A percentile compares a stretch with the other conserved stretches of the same genome.
These are phyloP conservation scores for Metschnikowia dekortorum DNA, from an alignment of 805 yeast species.

Conservation along the genomic window DNA sequence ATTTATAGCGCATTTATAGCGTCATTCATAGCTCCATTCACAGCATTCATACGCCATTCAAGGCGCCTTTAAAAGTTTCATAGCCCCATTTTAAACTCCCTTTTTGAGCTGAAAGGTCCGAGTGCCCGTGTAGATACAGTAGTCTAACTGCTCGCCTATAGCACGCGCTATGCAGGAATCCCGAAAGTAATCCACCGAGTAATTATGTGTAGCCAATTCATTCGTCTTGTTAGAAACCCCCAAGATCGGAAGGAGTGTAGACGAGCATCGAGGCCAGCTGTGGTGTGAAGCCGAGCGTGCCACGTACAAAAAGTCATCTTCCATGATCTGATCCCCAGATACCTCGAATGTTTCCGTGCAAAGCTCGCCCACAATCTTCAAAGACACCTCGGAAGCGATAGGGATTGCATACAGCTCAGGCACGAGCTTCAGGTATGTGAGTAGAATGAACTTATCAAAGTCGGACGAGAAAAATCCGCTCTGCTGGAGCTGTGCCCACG, in stretches of 20 bases:
- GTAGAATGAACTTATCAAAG: slow-evolving; percentile 22
- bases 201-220: slow-evolving; percentile 29
- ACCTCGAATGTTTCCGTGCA: slow-evolving; percentile 30
- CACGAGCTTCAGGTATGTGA: slow-evolving; percentile 13
- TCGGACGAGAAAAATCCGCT: slow-evolving; percentile 5
- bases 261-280: slow-evolving; percentile 34
- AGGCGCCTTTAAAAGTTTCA: not conserved
- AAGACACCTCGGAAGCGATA: slow-evolving; percentile 15
- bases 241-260: slow-evolving; percentile 34
- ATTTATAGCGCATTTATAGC: too few relatives aligned
- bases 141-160: slow-evolving; percentile 23
- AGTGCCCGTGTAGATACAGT: slow-evolving; percentile 37
- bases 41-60: too few relatives aligned
- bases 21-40: too few relatives aligned
- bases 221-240: slow-evolving; percentile 30
- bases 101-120: slow-evolving; percentile 21
- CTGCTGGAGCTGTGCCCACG: slow-evolving; percentile 5
- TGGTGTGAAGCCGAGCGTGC: slow-evolving; percentile 30
- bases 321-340: slow-evolving; percentile 12
- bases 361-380: slow-evolving; percentile 27
- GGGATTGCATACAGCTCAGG: slow-evolving; percentile 2
- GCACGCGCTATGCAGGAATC: slow-evolving; percentile 9
- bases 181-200: slow-evolving; percentile 14
- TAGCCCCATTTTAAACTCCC: slow-evolving; percentile 6
- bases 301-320: slow-evolving; percentile 11